Conservation (phyloP, 805 yeast species). For the Hanseniaspora jakobsenii region DNA sequence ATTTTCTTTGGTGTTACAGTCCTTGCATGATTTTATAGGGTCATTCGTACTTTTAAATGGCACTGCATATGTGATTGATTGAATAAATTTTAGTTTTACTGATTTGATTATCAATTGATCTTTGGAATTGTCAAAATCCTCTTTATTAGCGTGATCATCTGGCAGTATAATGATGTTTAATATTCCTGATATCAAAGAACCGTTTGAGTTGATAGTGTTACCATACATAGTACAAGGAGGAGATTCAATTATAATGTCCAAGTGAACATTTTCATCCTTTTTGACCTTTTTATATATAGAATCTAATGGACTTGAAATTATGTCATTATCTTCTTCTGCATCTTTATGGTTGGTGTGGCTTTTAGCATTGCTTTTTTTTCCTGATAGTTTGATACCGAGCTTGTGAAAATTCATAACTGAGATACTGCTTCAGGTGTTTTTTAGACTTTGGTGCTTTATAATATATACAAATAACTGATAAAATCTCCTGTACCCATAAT, state of each 20-base stretch:
- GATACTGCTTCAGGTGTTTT: background rate
- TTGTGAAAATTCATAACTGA: conserved; percentile 6
- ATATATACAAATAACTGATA: too few species aligned
- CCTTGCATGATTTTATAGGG: conserved; percentile 40
- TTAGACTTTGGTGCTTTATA: background rate
- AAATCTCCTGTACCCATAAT: background rate
- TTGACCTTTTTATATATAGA: background rate
- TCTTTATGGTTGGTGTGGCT: background rate
- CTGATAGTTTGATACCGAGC: background rate
- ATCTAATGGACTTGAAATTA: background rate
- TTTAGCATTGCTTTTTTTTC: background rate
- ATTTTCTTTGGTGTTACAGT: conserved; percentile 44
- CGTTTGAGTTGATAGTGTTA: conserved; percentile 60
- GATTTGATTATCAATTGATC: conserved; percentile 29
- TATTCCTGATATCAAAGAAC: conserved; percentile 75
- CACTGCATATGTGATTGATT: conserved; percentile 50
- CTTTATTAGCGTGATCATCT: conserved; percentile 13
- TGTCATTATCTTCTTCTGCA: background rate
- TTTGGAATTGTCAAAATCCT: background rate
- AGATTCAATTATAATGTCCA: conserved; percentile 62
- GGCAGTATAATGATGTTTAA: conserved; percentile 47
- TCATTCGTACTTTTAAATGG: conserved; percentile 41
- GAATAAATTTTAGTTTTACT: conserved; percentile 59
- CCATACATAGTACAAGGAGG: conserved; percentile 90
- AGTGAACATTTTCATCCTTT: conserved; percentile 24